These are phyloP conservation scores for Daedaleopsis nitida DNA, from an alignment of 768 basidiomycete genomes.

Conservation along the genomic window DNA sequence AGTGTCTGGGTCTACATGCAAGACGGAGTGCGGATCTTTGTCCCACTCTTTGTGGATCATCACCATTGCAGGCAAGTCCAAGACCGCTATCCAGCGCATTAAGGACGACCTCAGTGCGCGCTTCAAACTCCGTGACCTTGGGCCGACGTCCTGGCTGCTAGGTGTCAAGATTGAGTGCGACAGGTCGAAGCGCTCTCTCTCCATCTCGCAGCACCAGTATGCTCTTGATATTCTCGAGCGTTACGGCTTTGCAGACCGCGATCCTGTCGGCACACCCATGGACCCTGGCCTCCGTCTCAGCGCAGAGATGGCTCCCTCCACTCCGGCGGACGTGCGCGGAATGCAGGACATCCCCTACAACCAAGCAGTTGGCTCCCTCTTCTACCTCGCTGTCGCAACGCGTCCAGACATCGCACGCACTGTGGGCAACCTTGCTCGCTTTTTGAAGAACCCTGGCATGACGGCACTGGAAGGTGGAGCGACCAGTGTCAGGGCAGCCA, in stretches of 20 bases:
- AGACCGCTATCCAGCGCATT: conserved; percentile 5
- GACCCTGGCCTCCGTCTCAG: conserved; percentile 2
- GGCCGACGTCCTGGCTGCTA: background rate
- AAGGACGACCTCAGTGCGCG: background rate
- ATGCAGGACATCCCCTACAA: conserved; percentile 13
- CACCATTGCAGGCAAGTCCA: conserved; percentile 32
- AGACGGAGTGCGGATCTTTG: conserved; percentile 28
- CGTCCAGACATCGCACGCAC: conserved; percentile 36
- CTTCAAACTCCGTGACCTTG: conserved; percentile 1
- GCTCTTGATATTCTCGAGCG: conserved; percentile 1
- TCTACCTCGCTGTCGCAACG: conserved; percentile 33
- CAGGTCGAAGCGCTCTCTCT: background rate
- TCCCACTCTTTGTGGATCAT: conserved; percentile 33
- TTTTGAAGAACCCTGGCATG: conserved; percentile 28
- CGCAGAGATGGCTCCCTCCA: conserved; percentile 5
- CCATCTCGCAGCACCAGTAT: conserved; percentile 6
- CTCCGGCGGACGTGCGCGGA: background rate
- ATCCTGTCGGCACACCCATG: background rate
- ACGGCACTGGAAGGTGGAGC: too few relatives aligned
- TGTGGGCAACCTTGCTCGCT: conserved; percentile 14
- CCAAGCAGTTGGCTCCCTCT: conserved; percentile 25
- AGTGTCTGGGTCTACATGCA: conserved; percentile 31
- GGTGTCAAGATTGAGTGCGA: conserved; percentile 6
- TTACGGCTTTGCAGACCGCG: background rate
- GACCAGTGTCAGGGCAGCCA: too few relatives aligned